Base-by-base conservation (phyloP, 192 early-diverging fungal genomes). In the Linderina pennispora region DNA sequence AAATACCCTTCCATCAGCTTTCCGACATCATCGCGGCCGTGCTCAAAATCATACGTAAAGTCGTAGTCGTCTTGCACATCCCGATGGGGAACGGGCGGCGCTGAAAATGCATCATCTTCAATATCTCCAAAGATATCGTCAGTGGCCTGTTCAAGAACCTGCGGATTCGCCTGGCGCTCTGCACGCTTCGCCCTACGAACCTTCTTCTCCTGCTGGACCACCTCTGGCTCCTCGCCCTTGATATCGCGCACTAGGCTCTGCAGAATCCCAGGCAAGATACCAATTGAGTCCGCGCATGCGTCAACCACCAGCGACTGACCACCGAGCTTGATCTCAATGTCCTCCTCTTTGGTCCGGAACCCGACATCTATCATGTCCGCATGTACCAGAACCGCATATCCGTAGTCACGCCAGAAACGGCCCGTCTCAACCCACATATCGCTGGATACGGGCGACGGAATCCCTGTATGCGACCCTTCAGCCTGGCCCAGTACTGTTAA, bases 351-450 rank as follows among this genome's bases (percentile, higher is more conserved):
- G 3, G 59, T 45, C 22, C 38, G 56, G 8, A 63, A 66, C 3
- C 54, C 47, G 13, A 74, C 23, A 32, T 74, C 70, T 5, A 74
- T 48, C 59, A 74, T 61, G 20, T 62, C 70, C 63, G 64, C 66
- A 23, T 74, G 70, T 19, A 74, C 39, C 15, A 74, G 48, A 24
- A 61, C 50, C 19, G 55, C 40, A 33, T 62, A 74, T 0, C 70
- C 64, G 22, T 74, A 58, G 40, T 56, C 59, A 41, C 53, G 55
- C 70, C 70, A 74, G 43, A 74, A 74, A 23, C 64, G 39, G 14
- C 70, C 59, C 8, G 70, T 74, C 13, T 63, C 62, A 13, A 72
- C 45, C 68, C 68, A 72, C 9, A 62, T 62, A 32, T 72, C 68
- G 40, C 53, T 72, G 13, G 68, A 56, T 21, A 72, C 58, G 25